Conservation (phyloP, 139 green algal species). For the Coccomyxa sp. region DNA sequence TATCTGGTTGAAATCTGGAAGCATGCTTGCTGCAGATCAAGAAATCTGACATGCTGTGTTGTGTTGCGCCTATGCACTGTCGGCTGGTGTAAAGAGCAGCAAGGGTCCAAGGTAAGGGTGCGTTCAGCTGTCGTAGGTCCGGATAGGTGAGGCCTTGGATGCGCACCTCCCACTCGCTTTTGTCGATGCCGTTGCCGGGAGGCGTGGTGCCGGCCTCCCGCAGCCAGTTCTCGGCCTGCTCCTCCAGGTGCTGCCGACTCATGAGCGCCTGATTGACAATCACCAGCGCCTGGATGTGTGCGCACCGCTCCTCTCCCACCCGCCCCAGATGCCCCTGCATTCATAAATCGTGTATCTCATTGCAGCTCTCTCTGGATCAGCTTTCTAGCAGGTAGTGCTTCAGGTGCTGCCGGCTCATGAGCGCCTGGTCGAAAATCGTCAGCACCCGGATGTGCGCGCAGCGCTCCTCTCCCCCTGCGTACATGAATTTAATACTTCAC, state of each 20-base stretch:
- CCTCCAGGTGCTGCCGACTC: conserved; percentile 55
- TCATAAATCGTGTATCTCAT: no score
- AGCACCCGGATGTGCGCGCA: conserved; percentile 57
- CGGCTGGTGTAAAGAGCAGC: no score
- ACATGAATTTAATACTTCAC: no score
- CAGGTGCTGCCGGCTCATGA: conserved; percentile 62
- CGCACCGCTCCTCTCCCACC: conserved; percentile 49
- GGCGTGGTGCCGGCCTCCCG: conserved; percentile 55
- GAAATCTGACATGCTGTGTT: no score
- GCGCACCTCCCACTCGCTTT: conserved; percentile 56
- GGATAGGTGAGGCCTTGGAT: no score
- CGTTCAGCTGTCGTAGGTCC: no score
- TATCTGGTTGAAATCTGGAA: no score
- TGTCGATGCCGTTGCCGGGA: conserved; percentile 68
- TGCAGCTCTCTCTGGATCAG: background rate
- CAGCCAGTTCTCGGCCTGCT: conserved; percentile 62
- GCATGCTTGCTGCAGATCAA: no score
- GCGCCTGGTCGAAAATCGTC: conserved; percentile 78
- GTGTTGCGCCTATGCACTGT: no score
- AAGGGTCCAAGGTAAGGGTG: no score
- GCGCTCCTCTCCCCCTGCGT: conserved; percentile 44
- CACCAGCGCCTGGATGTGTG: conserved; percentile 59
- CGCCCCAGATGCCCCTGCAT: conserved; percentile 39
- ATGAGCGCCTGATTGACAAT: conserved; percentile 82
- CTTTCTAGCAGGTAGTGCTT: conserved; percentile 26